Conservation (phyloP, 1,139 yeast species). For the Debaryomycetaceae sp. region DNA sequence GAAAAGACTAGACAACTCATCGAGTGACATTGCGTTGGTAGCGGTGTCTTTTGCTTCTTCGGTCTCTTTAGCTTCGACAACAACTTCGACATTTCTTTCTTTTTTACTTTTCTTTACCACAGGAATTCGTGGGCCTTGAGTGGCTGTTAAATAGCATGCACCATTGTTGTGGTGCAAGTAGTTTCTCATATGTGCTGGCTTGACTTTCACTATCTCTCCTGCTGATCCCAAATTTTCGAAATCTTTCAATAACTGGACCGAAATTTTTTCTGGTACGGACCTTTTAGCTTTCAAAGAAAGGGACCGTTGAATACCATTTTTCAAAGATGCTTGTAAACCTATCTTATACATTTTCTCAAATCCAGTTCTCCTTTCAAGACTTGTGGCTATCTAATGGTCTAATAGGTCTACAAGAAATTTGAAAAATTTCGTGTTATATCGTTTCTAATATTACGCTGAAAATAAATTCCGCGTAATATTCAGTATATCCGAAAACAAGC, state of each 20-base stretch:
- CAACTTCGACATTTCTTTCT: constrained; percentile 9
- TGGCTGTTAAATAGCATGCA: constrained; percentile 63
- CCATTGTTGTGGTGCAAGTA: constrained; percentile 66
- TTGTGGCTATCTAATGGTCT: too few relatives aligned
- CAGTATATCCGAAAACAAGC: neutral
- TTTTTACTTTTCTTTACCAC: constrained; percentile 40
- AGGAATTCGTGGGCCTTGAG: constrained; percentile 58
- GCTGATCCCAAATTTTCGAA: constrained; percentile 56
- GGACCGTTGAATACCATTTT: neutral
- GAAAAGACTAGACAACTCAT: constrained; percentile 39
- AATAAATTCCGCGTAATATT: constrained; percentile 1
- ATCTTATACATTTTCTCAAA: neutral
- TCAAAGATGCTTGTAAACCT: neutral
- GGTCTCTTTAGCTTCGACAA: constrained; percentile 8
- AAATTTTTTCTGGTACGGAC: constrained; percentile 38
- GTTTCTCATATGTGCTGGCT: constrained; percentile 82
- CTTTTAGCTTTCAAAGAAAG: constrained; percentile 8
- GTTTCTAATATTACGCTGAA: neutral
- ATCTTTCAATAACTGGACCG: constrained; percentile 71
- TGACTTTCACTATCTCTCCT: constrained; percentile 76
- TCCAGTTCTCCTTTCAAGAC: too few relatives aligned
- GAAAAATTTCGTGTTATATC: neutral
- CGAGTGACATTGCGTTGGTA: constrained; percentile 34
- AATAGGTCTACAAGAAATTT: too few relatives aligned
- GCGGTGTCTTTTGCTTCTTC: constrained; percentile 7